Percentiles rank a stretch among this genome's conserved stretches.
Evolutionary conservation across 495 filamentous ascomycete species (phyloP).

Genomic region (Aspergillus olivimuriae): DNA sequence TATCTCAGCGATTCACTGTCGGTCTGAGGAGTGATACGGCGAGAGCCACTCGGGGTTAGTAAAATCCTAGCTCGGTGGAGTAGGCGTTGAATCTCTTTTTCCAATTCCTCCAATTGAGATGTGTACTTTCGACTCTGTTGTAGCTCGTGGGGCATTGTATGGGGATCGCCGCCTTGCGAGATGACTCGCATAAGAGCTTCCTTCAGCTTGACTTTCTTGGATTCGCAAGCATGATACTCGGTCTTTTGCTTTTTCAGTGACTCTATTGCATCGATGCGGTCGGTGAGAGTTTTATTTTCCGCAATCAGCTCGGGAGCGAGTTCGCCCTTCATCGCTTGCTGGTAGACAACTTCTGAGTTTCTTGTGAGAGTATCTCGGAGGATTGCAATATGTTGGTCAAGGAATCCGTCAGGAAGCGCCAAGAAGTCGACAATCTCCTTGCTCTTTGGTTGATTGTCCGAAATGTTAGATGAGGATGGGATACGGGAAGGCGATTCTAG

Average conservation of each 20-base stretch:
- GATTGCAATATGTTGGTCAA: conserved; percentile 17
- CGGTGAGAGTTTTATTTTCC: conserved; percentile 28
- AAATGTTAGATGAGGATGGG: conserved; percentile 16
- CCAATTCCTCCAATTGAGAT: conserved; percentile 28
- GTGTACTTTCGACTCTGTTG: conserved; percentile 29
- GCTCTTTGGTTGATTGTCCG: conserved; percentile 10
- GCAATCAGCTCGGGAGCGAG: conserved; percentile 30
- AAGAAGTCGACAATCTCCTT: conserved; percentile 27
- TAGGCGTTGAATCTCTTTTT: conserved; percentile 25
- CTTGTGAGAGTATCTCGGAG: conserved; percentile 24
- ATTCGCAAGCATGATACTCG: conserved; percentile 18
- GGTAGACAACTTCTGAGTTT: conserved; percentile 35
- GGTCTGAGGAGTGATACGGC: neutral
- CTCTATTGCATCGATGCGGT: conserved; percentile 31
- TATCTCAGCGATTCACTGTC: too few species aligned
- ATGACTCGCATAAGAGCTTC: conserved; percentile 27
- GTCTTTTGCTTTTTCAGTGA: conserved; percentile 22
- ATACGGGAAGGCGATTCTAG: conserved; percentile 10
- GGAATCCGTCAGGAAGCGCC: conserved; percentile 13
- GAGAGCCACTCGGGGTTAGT: conserved; percentile 6
- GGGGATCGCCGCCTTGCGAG: conserved; percentile 30
- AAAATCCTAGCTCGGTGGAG: conserved; percentile 20
- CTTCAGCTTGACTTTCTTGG: conserved; percentile 28
- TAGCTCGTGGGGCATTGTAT: conserved; percentile 28
- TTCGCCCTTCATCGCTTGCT: conserved; percentile 36